These are phyloP conservation scores for Candida pseudofarinosa DNA, from an alignment of 805 yeast species.

Conservation along the genomic window DNA sequence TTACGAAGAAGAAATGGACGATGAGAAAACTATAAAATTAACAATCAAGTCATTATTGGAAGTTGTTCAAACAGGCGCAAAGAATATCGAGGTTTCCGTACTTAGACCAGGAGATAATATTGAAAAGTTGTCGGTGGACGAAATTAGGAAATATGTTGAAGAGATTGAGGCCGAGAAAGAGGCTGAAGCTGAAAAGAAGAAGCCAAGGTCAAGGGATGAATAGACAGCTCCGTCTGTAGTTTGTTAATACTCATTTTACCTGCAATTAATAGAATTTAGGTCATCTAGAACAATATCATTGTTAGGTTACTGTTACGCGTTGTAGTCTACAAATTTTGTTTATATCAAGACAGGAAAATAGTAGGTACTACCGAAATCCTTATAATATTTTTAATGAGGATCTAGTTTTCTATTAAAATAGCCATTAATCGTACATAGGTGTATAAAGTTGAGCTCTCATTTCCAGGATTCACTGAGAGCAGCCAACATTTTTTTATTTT, in stretches of 20 bases:
- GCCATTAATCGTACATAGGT: neutral
- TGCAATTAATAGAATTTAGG: neutral
- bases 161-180: constrained; percentile 86
- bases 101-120: constrained; percentile 67
- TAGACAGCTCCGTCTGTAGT: neutral
- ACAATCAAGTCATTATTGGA: constrained; percentile 86
- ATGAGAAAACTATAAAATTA: constrained; percentile 69
- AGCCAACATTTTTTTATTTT: too few species aligned
- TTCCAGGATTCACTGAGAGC: too few species aligned
- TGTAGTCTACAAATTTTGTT: too few species aligned
- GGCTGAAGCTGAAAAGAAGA: constrained; percentile 75
- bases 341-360: too few species aligned
- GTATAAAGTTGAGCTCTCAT: neutral
- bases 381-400: too few species aligned
- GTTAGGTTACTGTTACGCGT: neutral
- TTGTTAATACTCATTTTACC: neutral
- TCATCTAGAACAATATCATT: neutral
- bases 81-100: constrained; percentile 89
- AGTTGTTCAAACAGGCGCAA: constrained; percentile 97
- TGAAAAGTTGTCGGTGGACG: constrained; percentile 60
- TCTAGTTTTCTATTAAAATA: neutral
- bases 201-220: constrained; percentile 27
- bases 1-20: constrained; percentile 59
- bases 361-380: too few species aligned
- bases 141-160: constrained; percentile 69